Conservation (phyloP, 164 flowering plant species). For the Chloranthus sessilifolius region DNA sequence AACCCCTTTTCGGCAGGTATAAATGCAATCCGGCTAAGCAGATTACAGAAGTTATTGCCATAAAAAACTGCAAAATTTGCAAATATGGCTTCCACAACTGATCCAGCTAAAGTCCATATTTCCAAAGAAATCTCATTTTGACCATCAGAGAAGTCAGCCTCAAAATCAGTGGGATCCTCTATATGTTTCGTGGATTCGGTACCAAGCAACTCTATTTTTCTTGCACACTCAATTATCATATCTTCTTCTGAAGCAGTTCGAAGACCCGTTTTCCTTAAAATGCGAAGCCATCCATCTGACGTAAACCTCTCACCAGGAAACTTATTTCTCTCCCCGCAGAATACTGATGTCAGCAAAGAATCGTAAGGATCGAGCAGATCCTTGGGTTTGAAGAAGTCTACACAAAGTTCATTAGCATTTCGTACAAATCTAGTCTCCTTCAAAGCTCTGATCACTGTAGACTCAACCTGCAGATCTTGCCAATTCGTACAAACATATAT, state of each 20-base stretch:
- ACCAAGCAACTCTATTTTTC: slow-evolving; percentile 79
- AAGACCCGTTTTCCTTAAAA: slow-evolving; percentile 78
- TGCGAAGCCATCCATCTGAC: slow-evolving; percentile 79
- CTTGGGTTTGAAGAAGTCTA: slow-evolving; percentile 55
- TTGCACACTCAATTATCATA: slow-evolving; percentile 84
- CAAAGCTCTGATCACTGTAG: slow-evolving; percentile 54
- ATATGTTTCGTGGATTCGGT: slow-evolving; percentile 40
- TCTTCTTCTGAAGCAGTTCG: slow-evolving; percentile 68
- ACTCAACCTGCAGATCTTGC: slow-evolving; percentile 73
- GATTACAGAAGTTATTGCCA: slow-evolving; percentile 74
- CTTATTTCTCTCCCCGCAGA: slow-evolving; percentile 65
- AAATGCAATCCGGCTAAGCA: slow-evolving; percentile 74
- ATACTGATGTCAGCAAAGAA: slow-evolving; percentile 61
- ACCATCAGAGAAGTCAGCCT: slow-evolving; percentile 29
- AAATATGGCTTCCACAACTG: slow-evolving; percentile 66
- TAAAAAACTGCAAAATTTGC: slow-evolving; percentile 81
- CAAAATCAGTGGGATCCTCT: slow-evolving; percentile 47
- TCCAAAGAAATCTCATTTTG: slow-evolving; percentile 61
- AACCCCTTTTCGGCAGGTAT: slow-evolving; percentile 85
- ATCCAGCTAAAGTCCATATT: slow-evolving; percentile 68
- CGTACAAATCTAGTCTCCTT: slow-evolving; percentile 78
- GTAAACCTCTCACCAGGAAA: slow-evolving; percentile 95
- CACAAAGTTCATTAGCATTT: slow-evolving; percentile 62
- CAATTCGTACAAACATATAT: slow-evolving; percentile 75
- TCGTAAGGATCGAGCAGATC: slow-evolving; percentile 87